Conservation (phyloP, 163 green algal species). For the Trebouxiophyceae sp. region DNA sequence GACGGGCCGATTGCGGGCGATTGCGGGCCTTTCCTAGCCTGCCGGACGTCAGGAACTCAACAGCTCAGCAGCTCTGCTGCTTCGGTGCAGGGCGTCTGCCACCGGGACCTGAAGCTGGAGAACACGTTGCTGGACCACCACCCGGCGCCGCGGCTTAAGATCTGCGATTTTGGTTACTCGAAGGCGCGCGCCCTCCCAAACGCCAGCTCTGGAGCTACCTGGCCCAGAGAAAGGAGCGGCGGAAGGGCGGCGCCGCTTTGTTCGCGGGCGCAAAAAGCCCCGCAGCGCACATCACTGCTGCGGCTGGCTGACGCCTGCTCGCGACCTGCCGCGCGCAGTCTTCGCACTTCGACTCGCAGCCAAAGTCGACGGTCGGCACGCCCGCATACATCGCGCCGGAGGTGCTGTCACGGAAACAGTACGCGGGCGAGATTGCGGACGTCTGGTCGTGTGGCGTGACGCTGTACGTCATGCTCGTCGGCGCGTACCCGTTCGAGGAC, state of each 20-base stretch:
- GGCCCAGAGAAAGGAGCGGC: no score
- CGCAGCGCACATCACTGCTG: no score
- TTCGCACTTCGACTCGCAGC: slow-evolving; percentile 72
- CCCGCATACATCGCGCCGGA: slow-evolving; percentile 97
- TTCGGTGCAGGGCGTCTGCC: slow-evolving; percentile 77
- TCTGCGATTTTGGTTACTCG: slow-evolving; percentile 95
- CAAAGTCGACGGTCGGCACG: slow-evolving; percentile 97
- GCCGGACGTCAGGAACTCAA: no score
- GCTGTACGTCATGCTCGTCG: slow-evolving; percentile 97
- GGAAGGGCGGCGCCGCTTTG: no score
- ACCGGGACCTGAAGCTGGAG: slow-evolving; percentile 91
- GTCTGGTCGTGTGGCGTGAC: slow-evolving; percentile 96
- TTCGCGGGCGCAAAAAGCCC: background rate
- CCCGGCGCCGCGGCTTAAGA: slow-evolving; percentile 84
- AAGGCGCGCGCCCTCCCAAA: slow-evolving; percentile 37
- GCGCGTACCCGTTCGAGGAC: slow-evolving; percentile 98
- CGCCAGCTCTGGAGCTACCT: no score
- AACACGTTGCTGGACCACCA: slow-evolving; percentile 91
- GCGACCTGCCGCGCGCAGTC: background rate
- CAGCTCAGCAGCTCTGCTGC: no score
- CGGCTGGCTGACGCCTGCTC: no score
- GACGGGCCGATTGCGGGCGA: no score
- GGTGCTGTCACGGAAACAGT: slow-evolving; percentile 80
- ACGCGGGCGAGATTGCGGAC: slow-evolving; percentile 88
- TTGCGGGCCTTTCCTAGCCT: no score